Conservation (phyloP, 1,139 yeast species). For the Nematodospora anomalae region DNA sequence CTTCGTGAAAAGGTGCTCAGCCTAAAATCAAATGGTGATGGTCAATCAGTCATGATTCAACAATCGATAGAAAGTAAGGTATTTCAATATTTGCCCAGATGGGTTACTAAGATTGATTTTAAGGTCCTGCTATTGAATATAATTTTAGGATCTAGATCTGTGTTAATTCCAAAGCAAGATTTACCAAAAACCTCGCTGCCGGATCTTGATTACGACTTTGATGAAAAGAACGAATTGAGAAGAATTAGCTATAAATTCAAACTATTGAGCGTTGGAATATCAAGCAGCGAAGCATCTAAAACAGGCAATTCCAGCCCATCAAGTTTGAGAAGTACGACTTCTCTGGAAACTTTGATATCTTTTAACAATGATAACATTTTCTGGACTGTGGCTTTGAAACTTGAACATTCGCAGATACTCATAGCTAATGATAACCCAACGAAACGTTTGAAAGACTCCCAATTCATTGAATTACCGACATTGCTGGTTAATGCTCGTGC, state of each 20-base stretch:
- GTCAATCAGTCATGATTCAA: background rate
- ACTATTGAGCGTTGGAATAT: slow-evolving; percentile 4
- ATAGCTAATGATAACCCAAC: slow-evolving; percentile 7
- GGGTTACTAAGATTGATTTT: slow-evolving; percentile 43
- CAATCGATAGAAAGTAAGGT: slow-evolving; percentile 20
- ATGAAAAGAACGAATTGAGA: slow-evolving; percentile 41
- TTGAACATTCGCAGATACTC: slow-evolving; percentile 12
- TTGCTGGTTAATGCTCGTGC: slow-evolving; percentile 10
- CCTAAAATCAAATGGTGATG: background rate
- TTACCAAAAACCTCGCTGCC: slow-evolving; percentile 30
- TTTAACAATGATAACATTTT: slow-evolving; percentile 7
- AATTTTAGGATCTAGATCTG: slow-evolving; percentile 59
- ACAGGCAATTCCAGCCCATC: slow-evolving; percentile 4
- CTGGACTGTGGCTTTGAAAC: slow-evolving; percentile 11
- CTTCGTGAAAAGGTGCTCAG: slow-evolving; percentile 11
- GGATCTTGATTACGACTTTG: slow-evolving; percentile 40
- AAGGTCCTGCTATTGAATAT: slow-evolving; percentile 32
- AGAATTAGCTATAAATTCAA: slow-evolving; percentile 17
- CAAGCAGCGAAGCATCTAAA: slow-evolving; percentile 7
- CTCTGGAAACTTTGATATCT: slow-evolving; percentile 15
- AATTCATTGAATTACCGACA: slow-evolving; percentile 12
- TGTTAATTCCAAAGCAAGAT: slow-evolving; percentile 49
- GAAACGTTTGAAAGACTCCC: slow-evolving; percentile 6
- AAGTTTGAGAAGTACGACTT: slow-evolving; percentile 5
- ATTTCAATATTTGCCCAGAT: slow-evolving; percentile 45